phyloP scores from a whole-genome alignment of 768 basidiomycete species.

The Pulveroboletus ravenelii region DNA sequence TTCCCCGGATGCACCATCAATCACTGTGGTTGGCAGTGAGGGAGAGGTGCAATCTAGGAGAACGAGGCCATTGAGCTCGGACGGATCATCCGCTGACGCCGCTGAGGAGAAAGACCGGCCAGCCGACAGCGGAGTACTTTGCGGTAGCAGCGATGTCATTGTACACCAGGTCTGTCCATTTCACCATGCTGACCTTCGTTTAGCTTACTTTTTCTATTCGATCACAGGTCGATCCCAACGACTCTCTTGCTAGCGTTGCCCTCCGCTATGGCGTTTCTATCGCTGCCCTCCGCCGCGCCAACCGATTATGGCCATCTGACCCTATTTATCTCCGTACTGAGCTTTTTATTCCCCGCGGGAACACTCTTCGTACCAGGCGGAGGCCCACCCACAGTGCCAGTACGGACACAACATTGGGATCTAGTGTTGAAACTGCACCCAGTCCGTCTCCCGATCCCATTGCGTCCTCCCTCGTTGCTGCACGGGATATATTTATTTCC shows the following conservation, averaged over 20 bases:
- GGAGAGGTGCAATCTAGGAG: constrained; percentile 5
- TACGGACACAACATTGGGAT: background rate
- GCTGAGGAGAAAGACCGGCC: background rate
- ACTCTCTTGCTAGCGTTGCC: constrained; percentile 84
- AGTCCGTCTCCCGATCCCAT: constrained; percentile 6
- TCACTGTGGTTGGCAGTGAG: background rate
- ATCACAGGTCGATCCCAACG: constrained; percentile 59
- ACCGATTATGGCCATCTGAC: constrained; percentile 93
- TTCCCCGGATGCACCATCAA: background rate
- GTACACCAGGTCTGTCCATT: constrained; percentile 18
- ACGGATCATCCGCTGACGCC: background rate
- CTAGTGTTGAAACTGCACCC: constrained; percentile 1
- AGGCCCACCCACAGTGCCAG: background rate
- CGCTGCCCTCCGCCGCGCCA: constrained; percentile 77
- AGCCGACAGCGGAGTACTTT: background rate
- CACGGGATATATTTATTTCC: constrained; percentile 22
- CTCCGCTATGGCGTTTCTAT: constrained; percentile 86
- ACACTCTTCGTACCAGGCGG: constrained; percentile 2
- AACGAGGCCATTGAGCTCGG: background rate
- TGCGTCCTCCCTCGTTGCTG: constrained; percentile 16
- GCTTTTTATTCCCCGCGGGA: constrained; percentile 63
- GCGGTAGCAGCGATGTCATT: background rate
- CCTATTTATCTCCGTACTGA: constrained; percentile 82
- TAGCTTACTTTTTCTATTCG: background rate
- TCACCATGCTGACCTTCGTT: background rate